phyloP scores from a whole-genome alignment of 345 rosid species.

The Pistacia atlantica region DNA sequence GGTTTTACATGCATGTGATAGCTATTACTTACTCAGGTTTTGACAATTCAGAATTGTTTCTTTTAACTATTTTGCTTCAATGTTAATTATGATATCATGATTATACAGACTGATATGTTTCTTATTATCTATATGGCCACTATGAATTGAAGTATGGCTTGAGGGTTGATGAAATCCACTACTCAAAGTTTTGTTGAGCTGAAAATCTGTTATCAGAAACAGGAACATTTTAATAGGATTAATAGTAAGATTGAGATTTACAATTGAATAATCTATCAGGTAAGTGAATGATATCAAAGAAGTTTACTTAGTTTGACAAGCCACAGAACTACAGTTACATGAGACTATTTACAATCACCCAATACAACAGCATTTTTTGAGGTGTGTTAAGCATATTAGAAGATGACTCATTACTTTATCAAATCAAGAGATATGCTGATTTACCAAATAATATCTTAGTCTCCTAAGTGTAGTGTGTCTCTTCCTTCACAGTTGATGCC shows the following conservation, averaged over 20 bases:
- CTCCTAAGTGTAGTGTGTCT: background rate
- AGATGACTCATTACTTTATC: background rate
- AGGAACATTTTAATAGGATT: background rate
- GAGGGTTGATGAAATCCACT: background rate
- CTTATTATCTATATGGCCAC: background rate
- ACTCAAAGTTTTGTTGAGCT: background rate
- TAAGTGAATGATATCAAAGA: background rate
- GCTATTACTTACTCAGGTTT: background rate
- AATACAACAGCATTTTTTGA: background rate
- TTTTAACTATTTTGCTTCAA: background rate
- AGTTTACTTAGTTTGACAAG: background rate
- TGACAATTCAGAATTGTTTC: background rate
- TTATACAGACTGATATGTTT: background rate
- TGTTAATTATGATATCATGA: too few relatives aligned
- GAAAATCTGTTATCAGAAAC: background rate
- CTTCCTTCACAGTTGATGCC: too few relatives aligned
- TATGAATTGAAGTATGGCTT: background rate
- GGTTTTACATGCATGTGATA: too few relatives aligned
- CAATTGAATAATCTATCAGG: background rate
- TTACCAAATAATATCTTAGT: background rate
- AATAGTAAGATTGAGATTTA: background rate
- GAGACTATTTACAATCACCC: background rate
- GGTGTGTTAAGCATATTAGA: background rate
- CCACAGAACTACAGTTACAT: background rate
- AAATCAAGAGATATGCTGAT: background rate